Evolutionary conservation across 2,329 filamentous ascomycete species (phyloP).

Genomic region (Trichophyton mentagrophytes): DNA sequence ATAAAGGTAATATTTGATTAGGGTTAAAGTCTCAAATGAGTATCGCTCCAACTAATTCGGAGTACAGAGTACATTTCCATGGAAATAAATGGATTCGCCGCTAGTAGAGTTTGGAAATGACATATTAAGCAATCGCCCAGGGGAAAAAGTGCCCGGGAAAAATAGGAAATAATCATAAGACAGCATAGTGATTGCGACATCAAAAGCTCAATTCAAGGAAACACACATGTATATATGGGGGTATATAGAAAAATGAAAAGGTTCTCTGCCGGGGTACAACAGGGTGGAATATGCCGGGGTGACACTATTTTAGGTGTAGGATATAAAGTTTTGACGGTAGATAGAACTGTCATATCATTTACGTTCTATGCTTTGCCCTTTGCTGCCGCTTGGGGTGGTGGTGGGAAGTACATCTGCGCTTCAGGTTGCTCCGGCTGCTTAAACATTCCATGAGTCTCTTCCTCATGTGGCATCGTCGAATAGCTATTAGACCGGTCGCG

Average conservation of each 20-base stretch:
- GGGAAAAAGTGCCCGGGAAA: neutral
- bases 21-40: neutral
- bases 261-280: neutral
- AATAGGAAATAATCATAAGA: neutral
- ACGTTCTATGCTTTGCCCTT: constrained; percentile 17
- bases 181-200: neutral
- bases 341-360: neutral
- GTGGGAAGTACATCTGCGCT: constrained; percentile 31
- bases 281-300: neutral
- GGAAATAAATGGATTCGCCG: neutral
- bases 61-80: neutral
- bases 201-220: neutral
- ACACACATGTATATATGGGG: neutral
- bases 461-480: neutral
- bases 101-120: neutral
- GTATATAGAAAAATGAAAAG: neutral
- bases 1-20: too few species aligned
- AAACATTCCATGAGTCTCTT: constrained; percentile 10
- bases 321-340: neutral
- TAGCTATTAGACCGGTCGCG: constrained; percentile 18
- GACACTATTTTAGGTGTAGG: neutral
- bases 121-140: neutral
- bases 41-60: neutral
- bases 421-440: constrained; percentile 11
- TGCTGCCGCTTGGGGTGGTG: constrained; percentile 25